Evolutionary conservation across 805 yeast genomes (phyloP).

Genomic region (Metschnikowia colocasiae): DNA sequence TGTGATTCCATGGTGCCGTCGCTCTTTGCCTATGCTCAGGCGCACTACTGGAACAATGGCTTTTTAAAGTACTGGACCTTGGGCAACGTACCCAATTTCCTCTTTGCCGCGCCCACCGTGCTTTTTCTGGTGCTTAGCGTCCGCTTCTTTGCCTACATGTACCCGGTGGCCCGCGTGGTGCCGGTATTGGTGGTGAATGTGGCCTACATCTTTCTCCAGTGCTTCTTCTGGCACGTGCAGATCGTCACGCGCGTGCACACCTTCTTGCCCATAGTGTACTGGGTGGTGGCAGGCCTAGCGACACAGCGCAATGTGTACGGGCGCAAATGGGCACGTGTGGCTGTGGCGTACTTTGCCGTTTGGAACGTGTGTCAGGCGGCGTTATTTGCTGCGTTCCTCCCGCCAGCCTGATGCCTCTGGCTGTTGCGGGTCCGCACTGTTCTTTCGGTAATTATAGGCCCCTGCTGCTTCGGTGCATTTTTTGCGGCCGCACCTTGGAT

Average conservation of each 20-base stretch:
- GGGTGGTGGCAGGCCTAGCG: slow-evolving; percentile 54
- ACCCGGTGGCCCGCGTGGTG: slow-evolving; percentile 31
- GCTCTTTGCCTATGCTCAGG: slow-evolving; percentile 68
- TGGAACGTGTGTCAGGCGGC: slow-evolving; percentile 72
- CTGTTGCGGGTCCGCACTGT: background rate
- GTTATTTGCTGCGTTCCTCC: slow-evolving; percentile 77
- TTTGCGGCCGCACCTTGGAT: slow-evolving; percentile 4
- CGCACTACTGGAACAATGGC: slow-evolving; percentile 82
- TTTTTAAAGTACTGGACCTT: slow-evolving; percentile 78
- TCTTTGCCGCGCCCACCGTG: slow-evolving; percentile 69
- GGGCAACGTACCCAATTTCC: slow-evolving; percentile 78
- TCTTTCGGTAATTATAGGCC: background rate
- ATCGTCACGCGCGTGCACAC: slow-evolving; percentile 76
- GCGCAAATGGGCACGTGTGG: slow-evolving; percentile 14
- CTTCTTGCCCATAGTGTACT: slow-evolving; percentile 69
- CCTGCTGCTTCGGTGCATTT: slow-evolving; percentile 1
- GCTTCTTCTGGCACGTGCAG: slow-evolving; percentile 76
- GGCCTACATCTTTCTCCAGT: slow-evolving; percentile 46
- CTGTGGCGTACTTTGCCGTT: slow-evolving; percentile 41
- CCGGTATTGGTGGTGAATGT: slow-evolving; percentile 43
- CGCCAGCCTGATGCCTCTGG: slow-evolving; percentile 67
- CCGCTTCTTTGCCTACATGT: slow-evolving; percentile 30
- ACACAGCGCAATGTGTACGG: slow-evolving; percentile 16
- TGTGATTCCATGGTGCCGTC: slow-evolving; percentile 57
- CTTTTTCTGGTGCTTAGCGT: slow-evolving; percentile 42